phyloP scores from a whole-genome alignment of 345 rosid species.

The Acer negundo region DNA sequence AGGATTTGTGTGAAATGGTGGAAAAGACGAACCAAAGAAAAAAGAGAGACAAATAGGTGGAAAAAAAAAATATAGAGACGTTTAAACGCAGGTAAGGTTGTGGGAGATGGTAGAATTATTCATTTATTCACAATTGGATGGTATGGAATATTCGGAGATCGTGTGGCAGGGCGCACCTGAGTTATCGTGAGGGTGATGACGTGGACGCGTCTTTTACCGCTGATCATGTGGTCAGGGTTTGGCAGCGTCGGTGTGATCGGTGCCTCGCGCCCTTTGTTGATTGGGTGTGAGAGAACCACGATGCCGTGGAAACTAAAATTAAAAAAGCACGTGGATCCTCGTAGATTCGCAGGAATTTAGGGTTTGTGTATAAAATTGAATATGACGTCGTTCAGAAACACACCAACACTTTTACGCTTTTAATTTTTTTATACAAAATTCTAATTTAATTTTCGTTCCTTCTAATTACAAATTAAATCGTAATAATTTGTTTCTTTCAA shows the following conservation, averaged over 20 bases:
- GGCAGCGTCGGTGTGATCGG: background rate
- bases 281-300: background rate
- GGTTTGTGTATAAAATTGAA: background rate
- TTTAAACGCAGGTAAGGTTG: background rate
- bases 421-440: background rate
- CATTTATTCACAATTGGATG: constrained; percentile 26
- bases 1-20: background rate
- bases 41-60: background rate
- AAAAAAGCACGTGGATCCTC: background rate
- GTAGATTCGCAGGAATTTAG: background rate
- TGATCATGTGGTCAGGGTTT: background rate
- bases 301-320: background rate
- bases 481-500: background rate
- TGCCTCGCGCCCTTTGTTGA: background rate
- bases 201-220: constrained; percentile 6
- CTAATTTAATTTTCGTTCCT: background rate
- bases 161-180: constrained; percentile 7
- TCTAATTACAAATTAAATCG: too few relatives aligned
- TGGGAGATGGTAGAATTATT: background rate
- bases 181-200: background rate
- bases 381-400: background rate
- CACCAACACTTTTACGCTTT: background rate
- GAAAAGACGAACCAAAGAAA: background rate
- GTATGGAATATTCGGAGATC: constrained; percentile 35
- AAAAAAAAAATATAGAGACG: background rate